Evolutionary conservation across 108 stramenopile genomes (phyloP).

Genomic region (Licmophora abbreviata): DNA sequence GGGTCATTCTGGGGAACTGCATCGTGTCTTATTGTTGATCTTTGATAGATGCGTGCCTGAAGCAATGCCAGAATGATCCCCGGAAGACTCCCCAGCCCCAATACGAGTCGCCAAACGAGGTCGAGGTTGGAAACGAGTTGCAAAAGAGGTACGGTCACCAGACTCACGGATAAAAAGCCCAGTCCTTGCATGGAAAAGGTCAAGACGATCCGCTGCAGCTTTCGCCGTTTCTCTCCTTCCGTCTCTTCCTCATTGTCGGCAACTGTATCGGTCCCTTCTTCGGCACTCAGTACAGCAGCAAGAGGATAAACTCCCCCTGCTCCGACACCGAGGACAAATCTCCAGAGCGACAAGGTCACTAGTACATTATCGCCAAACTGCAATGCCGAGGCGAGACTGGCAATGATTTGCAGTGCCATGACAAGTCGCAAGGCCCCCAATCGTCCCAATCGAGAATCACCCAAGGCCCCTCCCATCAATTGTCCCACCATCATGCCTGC

Average conservation of each 20-base stretch:
- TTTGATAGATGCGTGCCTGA: conserved; percentile 15
- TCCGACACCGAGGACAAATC: conserved; percentile 75
- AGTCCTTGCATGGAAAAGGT: conserved; percentile 80
- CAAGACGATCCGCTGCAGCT: conserved; percentile 49
- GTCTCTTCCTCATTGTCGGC: neutral
- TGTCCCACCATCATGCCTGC: conserved; percentile 87
- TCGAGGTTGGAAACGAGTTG: conserved; percentile 27
- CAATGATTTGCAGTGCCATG: conserved; percentile 71
- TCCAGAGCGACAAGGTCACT: conserved; percentile 42
- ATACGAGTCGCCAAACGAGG: conserved; percentile 61
- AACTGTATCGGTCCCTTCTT: conserved; percentile 17
- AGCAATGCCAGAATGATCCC: conserved; percentile 39
- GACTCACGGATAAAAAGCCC: conserved; percentile 57
- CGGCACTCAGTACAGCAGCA: conserved; percentile 78
- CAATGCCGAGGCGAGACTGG: conserved; percentile 47
- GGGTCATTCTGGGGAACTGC: neutral
- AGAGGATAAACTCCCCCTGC: conserved; percentile 84
- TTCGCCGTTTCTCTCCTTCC: conserved; percentile 2
- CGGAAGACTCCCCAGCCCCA: conserved; percentile 70
- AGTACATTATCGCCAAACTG: conserved; percentile 22
- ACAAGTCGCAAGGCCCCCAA: conserved; percentile 56
- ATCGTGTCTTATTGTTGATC: conserved; percentile 1
- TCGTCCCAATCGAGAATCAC: conserved; percentile 61
- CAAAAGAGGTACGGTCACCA: conserved; percentile 40
- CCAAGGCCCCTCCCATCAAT: conserved; percentile 70